Conservation (phyloP, 305 asterid species). For the Salvia sclarea region DNA sequence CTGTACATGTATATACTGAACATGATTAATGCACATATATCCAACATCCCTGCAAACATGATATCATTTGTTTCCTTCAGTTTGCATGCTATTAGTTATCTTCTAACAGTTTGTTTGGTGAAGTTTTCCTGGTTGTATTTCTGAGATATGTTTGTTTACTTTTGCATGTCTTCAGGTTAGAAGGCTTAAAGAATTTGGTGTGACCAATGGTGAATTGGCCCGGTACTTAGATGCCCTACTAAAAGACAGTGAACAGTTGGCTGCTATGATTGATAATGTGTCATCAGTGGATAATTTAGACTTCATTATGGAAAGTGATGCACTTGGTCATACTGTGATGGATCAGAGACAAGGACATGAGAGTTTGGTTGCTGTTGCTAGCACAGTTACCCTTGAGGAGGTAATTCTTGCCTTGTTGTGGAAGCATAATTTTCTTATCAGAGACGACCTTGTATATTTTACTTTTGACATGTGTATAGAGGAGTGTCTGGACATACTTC, state of each 20-base stretch:
- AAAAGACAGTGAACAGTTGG: slow-evolving; percentile 97
- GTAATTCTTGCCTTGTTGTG: slow-evolving; percentile 45
- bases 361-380: slow-evolving; percentile 86
- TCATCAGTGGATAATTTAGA: slow-evolving; percentile 98
- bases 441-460: slow-evolving; percentile 20
- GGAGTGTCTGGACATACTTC: slow-evolving; percentile 12
- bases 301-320: slow-evolving; percentile 98
- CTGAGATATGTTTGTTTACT: slow-evolving; percentile 18
- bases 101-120: slow-evolving; percentile 21
- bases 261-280: slow-evolving; percentile 97
- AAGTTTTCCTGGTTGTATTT: slow-evolving; percentile 21
- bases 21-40: not conserved
- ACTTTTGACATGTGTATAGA: slow-evolving; percentile 4
- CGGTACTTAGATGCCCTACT: slow-evolving; percentile 94
- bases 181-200: slow-evolving; percentile 98
- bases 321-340: slow-evolving; percentile 96
- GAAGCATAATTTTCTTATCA: slow-evolving; percentile 26
- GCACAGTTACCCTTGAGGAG: slow-evolving; percentile 94
- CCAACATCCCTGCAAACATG: not conserved
- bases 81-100: slow-evolving; percentile 14
- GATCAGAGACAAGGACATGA: slow-evolving; percentile 99
- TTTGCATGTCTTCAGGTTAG: slow-evolving; percentile 62
- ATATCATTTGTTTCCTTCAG: slow-evolving; percentile 5
- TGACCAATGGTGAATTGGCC: slow-evolving; percentile 94
- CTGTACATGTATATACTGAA: not conserved